Percentiles rank a stretch among this genome's conserved stretches.
phyloP scores from a whole-genome alignment of 345 rosid species.

The Gossypium anomalum region DNA sequence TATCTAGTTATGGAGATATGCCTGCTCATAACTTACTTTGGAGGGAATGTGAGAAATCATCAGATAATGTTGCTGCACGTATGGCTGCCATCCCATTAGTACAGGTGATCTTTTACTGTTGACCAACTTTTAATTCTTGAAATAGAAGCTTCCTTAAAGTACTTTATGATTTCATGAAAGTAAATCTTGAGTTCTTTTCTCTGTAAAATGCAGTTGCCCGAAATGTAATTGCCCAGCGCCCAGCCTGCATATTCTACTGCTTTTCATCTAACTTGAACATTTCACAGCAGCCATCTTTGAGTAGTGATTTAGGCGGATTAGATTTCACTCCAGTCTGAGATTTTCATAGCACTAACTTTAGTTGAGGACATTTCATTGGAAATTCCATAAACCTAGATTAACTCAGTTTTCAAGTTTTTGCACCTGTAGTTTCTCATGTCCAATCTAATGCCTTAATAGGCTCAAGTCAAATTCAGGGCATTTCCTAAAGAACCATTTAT shows the following conservation, averaged over 20 bases:
- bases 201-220: background rate
- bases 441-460: background rate
- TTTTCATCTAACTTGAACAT: background rate
- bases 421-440: background rate
- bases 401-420: background rate
- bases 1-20: slow-evolving; percentile 80
- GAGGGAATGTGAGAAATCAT: slow-evolving; percentile 82
- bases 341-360: background rate
- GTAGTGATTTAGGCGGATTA: background rate
- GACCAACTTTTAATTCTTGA: background rate
- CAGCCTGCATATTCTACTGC: background rate
- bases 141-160: background rate
- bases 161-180: background rate
- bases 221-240: background rate
- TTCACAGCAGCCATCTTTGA: background rate
- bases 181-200: background rate
- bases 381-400: background rate
- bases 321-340: background rate
- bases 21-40: slow-evolving; percentile 89
- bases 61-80: slow-evolving; percentile 78
- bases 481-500: background rate
- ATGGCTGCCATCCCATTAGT: slow-evolving; percentile 74
- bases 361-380: slow-evolving; percentile 10
- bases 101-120: slow-evolving; percentile 38
- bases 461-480: background rate